Base-by-base conservation (phyloP, 2,329 filamentous ascomycete species). In the Orbilia brochopaga region DNA sequence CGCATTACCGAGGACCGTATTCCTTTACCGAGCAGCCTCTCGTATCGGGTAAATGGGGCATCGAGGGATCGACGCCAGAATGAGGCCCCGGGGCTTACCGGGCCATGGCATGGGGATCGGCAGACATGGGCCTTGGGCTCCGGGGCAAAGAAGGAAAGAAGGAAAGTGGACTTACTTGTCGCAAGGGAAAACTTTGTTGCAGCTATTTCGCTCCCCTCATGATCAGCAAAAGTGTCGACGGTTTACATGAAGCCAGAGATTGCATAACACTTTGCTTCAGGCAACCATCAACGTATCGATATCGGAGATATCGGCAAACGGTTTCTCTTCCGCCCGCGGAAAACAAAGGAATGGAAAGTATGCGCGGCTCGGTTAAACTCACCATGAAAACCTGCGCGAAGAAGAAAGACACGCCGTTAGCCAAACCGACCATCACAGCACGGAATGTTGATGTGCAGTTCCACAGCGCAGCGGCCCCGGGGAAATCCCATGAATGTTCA, bases 101-200 rank as follows among this genome's bases (percentile, higher is more conserved):
- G 21, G 7, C 2, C 11, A 21, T 19, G 1, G 17, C 40, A 53
- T 13, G 59, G 48, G 24, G 32, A 46, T 46, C 15, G 44, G 37
- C 53, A 35, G 37, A 32, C 30, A 57, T 37, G 52, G 51, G 19
- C 35, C 17, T 40, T 24, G 27, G 24, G 37, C 30, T 15, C 11
- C 23, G 17, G 56, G 35, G 19, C 37, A 30, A 40, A n/a, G 7
- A 53, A 40, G n/a, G n/a, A n/a, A n/a, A n/a, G n/a, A n/a, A n/a
- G n/a, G 23, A 51, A 13, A 32, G 51, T 4, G 44, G 48, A 77
- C 80, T 69, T 80, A 83, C 82, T 80, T 83, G 74, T 86, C 85
- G 75, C 84, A 86, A 0, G 84, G 80, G 74, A 83, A 85, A 10
- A 86, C 84, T 74, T 84, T 85, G 30, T 80, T 78, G 76, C 84